Evolutionary conservation across 768 basidiomycete genomes (phyloP).

Genomic region (Leccinum pellstonianum): DNA sequence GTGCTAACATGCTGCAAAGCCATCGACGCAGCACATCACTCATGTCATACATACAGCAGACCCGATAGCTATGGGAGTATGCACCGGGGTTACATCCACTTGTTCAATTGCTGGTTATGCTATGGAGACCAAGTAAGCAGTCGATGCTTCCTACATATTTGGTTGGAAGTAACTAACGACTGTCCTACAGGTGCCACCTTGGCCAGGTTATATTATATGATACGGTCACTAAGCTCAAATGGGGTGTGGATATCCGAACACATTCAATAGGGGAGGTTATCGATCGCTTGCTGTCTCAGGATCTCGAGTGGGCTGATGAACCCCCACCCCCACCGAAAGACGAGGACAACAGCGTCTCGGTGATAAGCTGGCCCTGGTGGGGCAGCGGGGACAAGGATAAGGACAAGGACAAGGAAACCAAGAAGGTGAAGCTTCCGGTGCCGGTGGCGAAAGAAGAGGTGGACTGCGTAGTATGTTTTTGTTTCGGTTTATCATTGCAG

Average conservation of each 20-base stretch:
- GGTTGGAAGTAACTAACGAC: background rate
- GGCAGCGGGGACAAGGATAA: constrained; percentile 33
- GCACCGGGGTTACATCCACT: constrained; percentile 70
- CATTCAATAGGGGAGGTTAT: constrained; percentile 72
- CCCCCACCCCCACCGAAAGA: constrained; percentile 11
- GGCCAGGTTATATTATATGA: constrained; percentile 84
- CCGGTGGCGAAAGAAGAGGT: constrained; percentile 52
- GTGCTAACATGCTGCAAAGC: constrained; percentile 38
- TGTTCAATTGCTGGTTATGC: constrained; percentile 89
- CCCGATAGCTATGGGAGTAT: constrained; percentile 85
- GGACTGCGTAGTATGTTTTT: constrained; percentile 59
- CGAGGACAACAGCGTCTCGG: constrained; percentile 1
- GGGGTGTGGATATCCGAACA: constrained; percentile 73
- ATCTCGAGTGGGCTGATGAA: constrained; percentile 49
- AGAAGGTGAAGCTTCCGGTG: constrained; percentile 35
- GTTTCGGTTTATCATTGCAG: background rate
- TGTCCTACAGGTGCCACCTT: constrained; percentile 67
- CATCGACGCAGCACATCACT: constrained; percentile 70
- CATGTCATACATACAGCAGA: constrained; percentile 94
- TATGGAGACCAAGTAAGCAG: constrained; percentile 59
- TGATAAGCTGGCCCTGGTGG: constrained; percentile 29
- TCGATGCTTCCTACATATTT: background rate
- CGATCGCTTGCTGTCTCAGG: constrained; percentile 58
- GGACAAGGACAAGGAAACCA: constrained; percentile 23
- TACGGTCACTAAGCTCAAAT: constrained; percentile 75